These are phyloP conservation scores for sweet orange (Citrus sinensis) DNA, from an alignment of 345 rosid species.

Conservation along the genomic window DNA sequence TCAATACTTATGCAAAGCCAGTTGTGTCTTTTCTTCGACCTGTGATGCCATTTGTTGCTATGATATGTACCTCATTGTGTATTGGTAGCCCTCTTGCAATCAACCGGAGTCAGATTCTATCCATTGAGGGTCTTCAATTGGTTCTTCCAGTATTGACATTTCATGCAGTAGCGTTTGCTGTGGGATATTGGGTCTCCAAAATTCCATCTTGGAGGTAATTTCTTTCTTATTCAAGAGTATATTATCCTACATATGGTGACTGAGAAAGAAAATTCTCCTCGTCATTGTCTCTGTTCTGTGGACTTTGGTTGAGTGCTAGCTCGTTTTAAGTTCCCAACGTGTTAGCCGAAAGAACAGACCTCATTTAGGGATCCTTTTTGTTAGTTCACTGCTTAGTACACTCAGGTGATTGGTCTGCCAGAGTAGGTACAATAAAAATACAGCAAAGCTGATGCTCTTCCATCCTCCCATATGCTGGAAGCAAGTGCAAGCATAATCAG, in stretches of 20 bases:
- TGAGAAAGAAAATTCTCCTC: not conserved
- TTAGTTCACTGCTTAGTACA: not conserved
- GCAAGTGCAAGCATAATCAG: not conserved
- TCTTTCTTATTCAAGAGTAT: not conserved
- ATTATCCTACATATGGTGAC: not conserved
- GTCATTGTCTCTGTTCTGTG: not conserved
- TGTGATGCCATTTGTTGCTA: constrained; percentile 89
- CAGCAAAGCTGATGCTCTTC: not conserved
- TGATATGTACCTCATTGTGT: constrained; percentile 86
- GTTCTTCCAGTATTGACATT: constrained; percentile 76
- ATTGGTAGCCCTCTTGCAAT: constrained; percentile 95
- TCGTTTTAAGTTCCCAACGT: not conserved
- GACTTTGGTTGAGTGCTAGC: not conserved
- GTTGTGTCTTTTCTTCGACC: constrained; percentile 63
- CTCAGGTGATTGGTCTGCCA: not conserved
- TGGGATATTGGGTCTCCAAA: constrained; percentile 88
- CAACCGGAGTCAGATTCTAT: constrained; percentile 71
- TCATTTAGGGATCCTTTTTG: not conserved
- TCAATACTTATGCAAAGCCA: constrained; percentile 87
- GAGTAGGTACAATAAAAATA: not conserved
- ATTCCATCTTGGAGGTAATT: constrained; percentile 70
- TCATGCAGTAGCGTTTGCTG: constrained; percentile 66
- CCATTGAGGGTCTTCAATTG: constrained; percentile 62
- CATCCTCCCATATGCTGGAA: not conserved
- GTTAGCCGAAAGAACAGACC: not conserved